These are phyloP conservation scores for Calonectria pteridis DNA, from an alignment of 2,329 filamentous ascomycete species.

Conservation along the genomic window DNA sequence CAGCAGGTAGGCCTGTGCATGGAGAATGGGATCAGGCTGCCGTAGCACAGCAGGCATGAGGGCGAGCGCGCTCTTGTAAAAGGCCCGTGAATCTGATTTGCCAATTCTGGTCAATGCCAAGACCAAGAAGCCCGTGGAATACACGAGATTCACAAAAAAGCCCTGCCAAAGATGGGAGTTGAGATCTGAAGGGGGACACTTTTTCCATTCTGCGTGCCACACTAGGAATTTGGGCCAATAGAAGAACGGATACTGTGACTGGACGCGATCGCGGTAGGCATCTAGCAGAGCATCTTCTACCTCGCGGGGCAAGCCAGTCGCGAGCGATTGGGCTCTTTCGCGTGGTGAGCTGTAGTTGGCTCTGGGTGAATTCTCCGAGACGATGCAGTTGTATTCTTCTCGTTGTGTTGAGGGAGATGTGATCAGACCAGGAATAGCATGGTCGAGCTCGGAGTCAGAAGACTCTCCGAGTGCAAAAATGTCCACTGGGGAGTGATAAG, in stretches of 20 bases:
- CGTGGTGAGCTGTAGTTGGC: neutral
- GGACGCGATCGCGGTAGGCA: conserved; percentile 43
- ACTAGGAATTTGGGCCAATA: conserved; percentile 29
- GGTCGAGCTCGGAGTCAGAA: conserved; percentile 15
- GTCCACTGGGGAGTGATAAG: neutral
- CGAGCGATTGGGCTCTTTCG: neutral
- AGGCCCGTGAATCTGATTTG: conserved; percentile 29
- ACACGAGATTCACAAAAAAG: conserved; percentile 47
- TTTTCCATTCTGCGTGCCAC: conserved; percentile 37
- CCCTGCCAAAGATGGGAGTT: conserved; percentile 36
- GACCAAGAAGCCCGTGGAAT: conserved; percentile 37
- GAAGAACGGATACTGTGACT: conserved; percentile 45
- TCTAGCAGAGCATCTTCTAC: conserved; percentile 39
- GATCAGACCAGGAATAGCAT: conserved; percentile 6
- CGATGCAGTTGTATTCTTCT: neutral
- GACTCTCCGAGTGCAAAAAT: neutral
- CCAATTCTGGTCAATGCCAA: conserved; percentile 29
- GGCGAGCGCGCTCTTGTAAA: conserved; percentile 38
- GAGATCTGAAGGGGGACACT: conserved; percentile 8
- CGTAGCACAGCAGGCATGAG: conserved; percentile 23
- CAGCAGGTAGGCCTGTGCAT: conserved; percentile 36
- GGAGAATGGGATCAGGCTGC: conserved; percentile 35
- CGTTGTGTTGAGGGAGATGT: conserved; percentile 4
- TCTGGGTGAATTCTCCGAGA: neutral
- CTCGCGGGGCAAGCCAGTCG: neutral